Percentiles rank a stretch among this genome's conserved stretches.
Evolutionary conservation across 1,284 basidiomycete species (phyloP).

Genomic region (Apiotrichum siamense): DNA sequence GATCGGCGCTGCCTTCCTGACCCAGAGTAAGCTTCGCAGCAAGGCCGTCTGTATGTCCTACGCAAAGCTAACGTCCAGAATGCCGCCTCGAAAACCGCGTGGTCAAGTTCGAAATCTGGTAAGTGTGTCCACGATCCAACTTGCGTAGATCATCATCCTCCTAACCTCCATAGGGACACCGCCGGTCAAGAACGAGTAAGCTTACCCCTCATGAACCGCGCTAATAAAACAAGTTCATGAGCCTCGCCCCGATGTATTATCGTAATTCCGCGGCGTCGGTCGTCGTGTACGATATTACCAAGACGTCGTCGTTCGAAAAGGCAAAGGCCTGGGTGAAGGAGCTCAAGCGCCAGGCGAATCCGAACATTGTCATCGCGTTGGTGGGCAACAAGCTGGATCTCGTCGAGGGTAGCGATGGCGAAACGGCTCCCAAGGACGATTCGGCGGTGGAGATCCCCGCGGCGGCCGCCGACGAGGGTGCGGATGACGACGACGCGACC

Average conservation of each 20-base stretch:
- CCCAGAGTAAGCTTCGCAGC: slow-evolving; percentile 37
- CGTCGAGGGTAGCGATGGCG: slow-evolving; percentile 58
- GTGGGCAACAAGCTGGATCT: slow-evolving; percentile 94
- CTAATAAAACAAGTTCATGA: too few relatives aligned
- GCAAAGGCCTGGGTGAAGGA: slow-evolving; percentile 99
- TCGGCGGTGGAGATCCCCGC: slow-evolving; percentile 49
- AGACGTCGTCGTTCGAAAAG: slow-evolving; percentile 80
- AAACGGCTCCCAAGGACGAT: slow-evolving; percentile 11
- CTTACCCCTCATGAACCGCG: too few relatives aligned
- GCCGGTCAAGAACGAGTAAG: slow-evolving; percentile 48
- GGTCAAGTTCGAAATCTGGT: slow-evolving; percentile 51
- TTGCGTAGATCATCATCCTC: background rate
- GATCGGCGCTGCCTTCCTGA: slow-evolving; percentile 83
- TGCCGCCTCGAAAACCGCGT: slow-evolving; percentile 48
- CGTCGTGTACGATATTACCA: slow-evolving; percentile 93
- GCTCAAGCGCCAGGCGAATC: slow-evolving; percentile 95
- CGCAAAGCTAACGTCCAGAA: too few relatives aligned
- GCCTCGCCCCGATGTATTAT: slow-evolving; percentile 91
- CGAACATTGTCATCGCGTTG: slow-evolving; percentile 96
- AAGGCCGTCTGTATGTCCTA: too few relatives aligned
- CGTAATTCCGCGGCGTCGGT: slow-evolving; percentile 95
- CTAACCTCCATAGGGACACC: slow-evolving; percentile 37
- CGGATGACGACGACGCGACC: slow-evolving; percentile 47
- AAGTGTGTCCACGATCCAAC: slow-evolving; percentile 11
- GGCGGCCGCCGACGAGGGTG: slow-evolving; percentile 51